Conservation (phyloP, 148 eudicot genomes). For the Oxyria digyna region DNA sequence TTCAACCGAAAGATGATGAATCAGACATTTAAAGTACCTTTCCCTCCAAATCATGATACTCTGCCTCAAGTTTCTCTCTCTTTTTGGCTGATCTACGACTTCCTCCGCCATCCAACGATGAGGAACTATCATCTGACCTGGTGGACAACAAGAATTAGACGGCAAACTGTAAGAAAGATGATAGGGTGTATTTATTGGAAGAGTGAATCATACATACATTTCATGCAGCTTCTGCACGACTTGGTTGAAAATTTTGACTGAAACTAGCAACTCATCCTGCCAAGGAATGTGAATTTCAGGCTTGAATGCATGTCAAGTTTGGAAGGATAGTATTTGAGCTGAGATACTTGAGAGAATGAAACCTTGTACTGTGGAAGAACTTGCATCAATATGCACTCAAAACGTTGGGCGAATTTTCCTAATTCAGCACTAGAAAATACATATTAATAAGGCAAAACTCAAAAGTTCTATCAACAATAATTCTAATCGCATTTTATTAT, state of each 20-base stretch:
- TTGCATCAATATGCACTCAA: constrained; percentile 23
- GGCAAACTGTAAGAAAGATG: not conserved
- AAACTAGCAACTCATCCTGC: constrained; percentile 23
- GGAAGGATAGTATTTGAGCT: too few species aligned
- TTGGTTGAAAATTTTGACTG: constrained; percentile 19
- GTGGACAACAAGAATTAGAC: constrained; percentile 12
- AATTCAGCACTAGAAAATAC: constrained; percentile 39
- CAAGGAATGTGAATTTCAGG: not conserved
- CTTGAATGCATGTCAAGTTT: not conserved
- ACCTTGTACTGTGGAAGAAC: constrained; percentile 48
- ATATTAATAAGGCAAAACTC: not conserved
- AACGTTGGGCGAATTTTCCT: constrained; percentile 25
- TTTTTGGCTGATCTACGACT: constrained; percentile 10
- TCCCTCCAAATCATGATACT: constrained; percentile 26
- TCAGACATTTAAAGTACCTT: constrained; percentile 26
- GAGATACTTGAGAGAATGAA: not conserved
- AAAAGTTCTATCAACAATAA: too few species aligned
- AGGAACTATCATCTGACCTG: constrained; percentile 26
- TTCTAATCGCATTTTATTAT: not conserved
- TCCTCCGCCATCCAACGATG: constrained; percentile 15
- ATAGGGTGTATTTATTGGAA: not conserved
- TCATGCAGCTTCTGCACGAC: constrained; percentile 33
- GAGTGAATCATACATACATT: constrained; percentile 25
- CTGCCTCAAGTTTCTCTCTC: constrained; percentile 31
- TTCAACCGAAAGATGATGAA: not conserved